Percentiles rank a stretch among this genome's conserved stretches.
Evolutionary conservation across 805 yeast species (phyloP).

Genomic region (Barnettozyma sp.): DNA sequence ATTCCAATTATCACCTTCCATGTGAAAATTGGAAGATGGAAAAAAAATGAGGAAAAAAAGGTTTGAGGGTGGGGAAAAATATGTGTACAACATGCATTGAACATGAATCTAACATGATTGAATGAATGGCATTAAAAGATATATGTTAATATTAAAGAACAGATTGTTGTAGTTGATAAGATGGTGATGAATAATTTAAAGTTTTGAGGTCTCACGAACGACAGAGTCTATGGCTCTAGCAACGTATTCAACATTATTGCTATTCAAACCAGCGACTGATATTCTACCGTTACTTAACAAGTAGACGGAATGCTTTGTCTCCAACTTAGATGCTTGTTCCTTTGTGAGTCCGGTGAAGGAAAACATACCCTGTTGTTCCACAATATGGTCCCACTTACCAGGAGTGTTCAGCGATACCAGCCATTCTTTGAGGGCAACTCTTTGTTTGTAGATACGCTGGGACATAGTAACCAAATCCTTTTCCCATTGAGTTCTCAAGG

Average conservation of each 20-base stretch:
- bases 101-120: too few species aligned
- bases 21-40: too few species aligned
- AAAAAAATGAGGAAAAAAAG: too few species aligned
- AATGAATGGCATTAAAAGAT: too few species aligned
- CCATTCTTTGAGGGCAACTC: conserved; percentile 54
- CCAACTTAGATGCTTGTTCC: conserved; percentile 72
- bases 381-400: conserved; percentile 90
- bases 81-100: too few species aligned
- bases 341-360: conserved; percentile 83
- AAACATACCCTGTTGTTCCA: conserved; percentile 92
- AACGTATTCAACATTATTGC: conserved; percentile 65
- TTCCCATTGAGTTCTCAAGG: conserved; percentile 72
- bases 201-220: conserved; percentile 33
- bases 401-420: conserved; percentile 67
- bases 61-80: too few species aligned
- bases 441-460: conserved; percentile 73
- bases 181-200: too few species aligned
- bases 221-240: conserved; percentile 81
- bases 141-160: too few species aligned
- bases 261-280: conserved; percentile 88
- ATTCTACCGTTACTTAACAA: conserved; percentile 82
- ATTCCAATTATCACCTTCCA: too few species aligned
- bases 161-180: too few species aligned
- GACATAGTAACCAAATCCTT: conserved; percentile 83
- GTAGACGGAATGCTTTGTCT: conserved; percentile 73